Conservation (phyloP, 2,329 filamentous ascomycete genomes). For the Aspergillus carbonarius region DNA sequence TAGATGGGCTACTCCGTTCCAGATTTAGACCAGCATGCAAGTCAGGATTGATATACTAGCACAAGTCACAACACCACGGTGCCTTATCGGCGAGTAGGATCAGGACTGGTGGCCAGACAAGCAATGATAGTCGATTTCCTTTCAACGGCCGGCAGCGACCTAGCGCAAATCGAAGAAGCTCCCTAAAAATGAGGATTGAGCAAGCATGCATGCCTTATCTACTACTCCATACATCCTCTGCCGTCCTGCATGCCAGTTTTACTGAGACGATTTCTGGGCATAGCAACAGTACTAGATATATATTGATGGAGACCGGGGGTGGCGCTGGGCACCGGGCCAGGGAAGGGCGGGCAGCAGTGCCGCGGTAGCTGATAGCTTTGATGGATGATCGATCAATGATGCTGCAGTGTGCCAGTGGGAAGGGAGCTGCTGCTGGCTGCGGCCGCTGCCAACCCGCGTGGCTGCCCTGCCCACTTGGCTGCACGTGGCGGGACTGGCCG, state of each 20-base stretch:
- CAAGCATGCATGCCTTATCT: background rate
- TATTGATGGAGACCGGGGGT: too few species aligned
- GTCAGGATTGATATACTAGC: background rate
- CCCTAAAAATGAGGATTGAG: background rate
- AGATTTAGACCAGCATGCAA: background rate
- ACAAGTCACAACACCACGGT: too few species aligned
- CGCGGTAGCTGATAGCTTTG: background rate
- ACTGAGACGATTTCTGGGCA: too few species aligned
- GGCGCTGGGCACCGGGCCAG: background rate
- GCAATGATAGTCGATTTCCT: background rate
- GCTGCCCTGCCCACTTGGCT: constrained; percentile 1
- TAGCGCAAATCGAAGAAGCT: background rate
- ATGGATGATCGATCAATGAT: background rate
- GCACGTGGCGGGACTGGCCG: background rate
- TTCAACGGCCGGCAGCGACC: background rate
- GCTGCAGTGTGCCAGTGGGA: background rate
- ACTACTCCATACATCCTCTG: background rate
- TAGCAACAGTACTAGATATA: too few species aligned
- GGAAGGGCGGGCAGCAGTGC: background rate
- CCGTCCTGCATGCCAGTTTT: background rate
- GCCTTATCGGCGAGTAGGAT: too few species aligned
- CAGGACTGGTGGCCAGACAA: background rate
- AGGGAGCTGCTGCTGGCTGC: background rate
- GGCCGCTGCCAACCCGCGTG: background rate
- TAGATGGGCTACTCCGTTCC: background rate